These are phyloP conservation scores for Cardiospermum halicacabum DNA, from an alignment of 345 rosid genomes.

Conservation along the genomic window DNA sequence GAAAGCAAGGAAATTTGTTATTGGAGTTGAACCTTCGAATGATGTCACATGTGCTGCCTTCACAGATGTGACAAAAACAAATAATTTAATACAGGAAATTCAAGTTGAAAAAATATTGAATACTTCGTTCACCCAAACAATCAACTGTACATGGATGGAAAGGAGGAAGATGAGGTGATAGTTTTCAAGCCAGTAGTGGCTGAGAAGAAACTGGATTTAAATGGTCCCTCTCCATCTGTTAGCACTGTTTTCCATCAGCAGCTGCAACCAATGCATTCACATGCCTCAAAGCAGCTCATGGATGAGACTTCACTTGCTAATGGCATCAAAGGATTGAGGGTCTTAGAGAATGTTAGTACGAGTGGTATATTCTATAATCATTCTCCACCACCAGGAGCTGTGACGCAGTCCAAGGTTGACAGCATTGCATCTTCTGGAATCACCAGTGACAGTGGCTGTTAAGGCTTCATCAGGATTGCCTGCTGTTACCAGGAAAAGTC, in stretches of 20 bases:
- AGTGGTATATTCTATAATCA: conserved; percentile 39
- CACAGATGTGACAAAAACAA: conserved; percentile 24
- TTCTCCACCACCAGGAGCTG: conserved; percentile 37
- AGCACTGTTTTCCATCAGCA: conserved; percentile 38
- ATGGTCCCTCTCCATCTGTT: conserved; percentile 40
- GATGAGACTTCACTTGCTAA: conserved; percentile 50
- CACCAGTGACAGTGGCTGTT: conserved; percentile 36
- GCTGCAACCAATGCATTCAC: conserved; percentile 39
- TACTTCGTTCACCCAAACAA: conserved; percentile 28
- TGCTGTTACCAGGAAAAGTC: conserved; percentile 46
- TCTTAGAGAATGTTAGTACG: conserved; percentile 48
- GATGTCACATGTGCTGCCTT: conserved; percentile 26
- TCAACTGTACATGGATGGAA: conserved; percentile 46
- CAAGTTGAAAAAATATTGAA: conserved; percentile 25
- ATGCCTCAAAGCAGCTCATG: conserved; percentile 45
- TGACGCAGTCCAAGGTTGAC: conserved; percentile 40
- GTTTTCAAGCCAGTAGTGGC: conserved; percentile 75
- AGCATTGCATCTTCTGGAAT: conserved; percentile 42
- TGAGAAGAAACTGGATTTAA: conserved; percentile 50
- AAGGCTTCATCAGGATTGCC: conserved; percentile 37
- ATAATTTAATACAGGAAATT: conserved; percentile 31
- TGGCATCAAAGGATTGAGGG: conserved; percentile 48
- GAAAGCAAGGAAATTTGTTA: conserved; percentile 59
- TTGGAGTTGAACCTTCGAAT: conserved; percentile 58
- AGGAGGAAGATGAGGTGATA: conserved; percentile 91